Base-by-base conservation (phyloP, 352 stramenopile species). In the Phytophthora constricta region DNA sequence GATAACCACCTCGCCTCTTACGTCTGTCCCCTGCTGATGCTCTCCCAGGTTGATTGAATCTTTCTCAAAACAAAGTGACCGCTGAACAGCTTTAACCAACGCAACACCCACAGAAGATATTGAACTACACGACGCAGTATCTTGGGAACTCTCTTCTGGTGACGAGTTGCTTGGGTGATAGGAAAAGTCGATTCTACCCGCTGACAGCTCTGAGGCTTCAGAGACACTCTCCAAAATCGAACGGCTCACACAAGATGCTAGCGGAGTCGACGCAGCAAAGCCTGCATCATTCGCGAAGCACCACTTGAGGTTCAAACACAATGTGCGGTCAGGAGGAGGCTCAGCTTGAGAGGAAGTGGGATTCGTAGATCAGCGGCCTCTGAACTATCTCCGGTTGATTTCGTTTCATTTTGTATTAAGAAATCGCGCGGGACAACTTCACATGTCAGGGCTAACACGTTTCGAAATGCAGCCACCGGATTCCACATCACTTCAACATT, bases 31-130 rank as follows among this genome's bases (percentile, higher is more conserved):
- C 53, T 91, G 89, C 49, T 93, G 82, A 25, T 92, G 82, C 34
- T 93, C 84, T 33, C 89, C 87, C 45, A 96, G 77, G 62, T 96
- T 86, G 39, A 96, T 57, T 8, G 64, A 50, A n/a, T 90, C 86
- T 3, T 64, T 60, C 16, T 95, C 86, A n/a, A 95, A 68, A 39
- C 76, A 78, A 5, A 96, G 65, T 20, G 86, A 91, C 37, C 75
- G 65, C 26, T 91, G 87, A 5, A 82, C 70, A 26, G 82, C 70
- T 68, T 95, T 96, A 22, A 90, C 73, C 19, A 96, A 34, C 28
- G 65, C 76, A 33, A 95, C 80, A 13, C 82, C 64, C n/a, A 95
- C 48, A 4, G 68, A 69, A 2, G 80, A 77, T 22, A 73, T 52
- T 20, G 59, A 62, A 50, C 34, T 52, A 28, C 33, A 53, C 33